These are phyloP conservation scores for Mycena kentingensis DNA, from an alignment of 768 basidiomycete genomes.

Conservation along the genomic window DNA sequence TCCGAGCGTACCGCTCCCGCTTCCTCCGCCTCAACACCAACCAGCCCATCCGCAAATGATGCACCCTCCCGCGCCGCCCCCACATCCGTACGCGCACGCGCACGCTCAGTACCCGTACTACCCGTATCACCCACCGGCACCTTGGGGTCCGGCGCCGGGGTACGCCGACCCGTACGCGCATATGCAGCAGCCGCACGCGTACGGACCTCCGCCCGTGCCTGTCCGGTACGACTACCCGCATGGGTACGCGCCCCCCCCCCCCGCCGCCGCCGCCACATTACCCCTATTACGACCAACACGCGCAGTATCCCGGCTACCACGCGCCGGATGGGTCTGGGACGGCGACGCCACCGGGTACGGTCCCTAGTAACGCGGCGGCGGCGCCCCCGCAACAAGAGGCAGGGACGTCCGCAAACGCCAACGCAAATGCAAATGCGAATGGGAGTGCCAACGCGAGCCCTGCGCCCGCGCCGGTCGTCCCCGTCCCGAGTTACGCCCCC, in stretches of 20 bases:
- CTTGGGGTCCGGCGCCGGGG: neutral
- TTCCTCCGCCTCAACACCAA: no score
- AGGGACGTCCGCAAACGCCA: no score
- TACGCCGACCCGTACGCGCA: neutral
- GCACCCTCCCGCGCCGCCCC: neutral
- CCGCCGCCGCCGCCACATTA: slow-evolving; percentile 6
- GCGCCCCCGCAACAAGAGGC: no score
- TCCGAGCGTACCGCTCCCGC: no score
- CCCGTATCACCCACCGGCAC: slow-evolving; percentile 7
- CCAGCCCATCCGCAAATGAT: no score
- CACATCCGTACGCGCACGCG: neutral
- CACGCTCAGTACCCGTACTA: slow-evolving; percentile 1
- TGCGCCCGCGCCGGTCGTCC: neutral
- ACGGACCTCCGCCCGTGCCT: slow-evolving; percentile 9
- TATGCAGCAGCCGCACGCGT: slow-evolving; percentile 9
- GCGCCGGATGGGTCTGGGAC: neutral
- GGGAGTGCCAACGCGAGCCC: neutral
- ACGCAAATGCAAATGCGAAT: no score
- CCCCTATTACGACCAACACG: slow-evolving; percentile 5
- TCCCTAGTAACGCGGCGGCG: slow-evolving; percentile 1
- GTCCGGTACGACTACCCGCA: slow-evolving; percentile 21
- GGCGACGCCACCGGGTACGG: slow-evolving; percentile 1
- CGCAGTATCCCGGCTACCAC: neutral
- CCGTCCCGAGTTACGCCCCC: neutral
- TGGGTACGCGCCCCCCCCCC: slow-evolving; percentile 12